Evolutionary conservation across 1,139 yeast species (phyloP).

Genomic region (Taiozyma sp.): DNA sequence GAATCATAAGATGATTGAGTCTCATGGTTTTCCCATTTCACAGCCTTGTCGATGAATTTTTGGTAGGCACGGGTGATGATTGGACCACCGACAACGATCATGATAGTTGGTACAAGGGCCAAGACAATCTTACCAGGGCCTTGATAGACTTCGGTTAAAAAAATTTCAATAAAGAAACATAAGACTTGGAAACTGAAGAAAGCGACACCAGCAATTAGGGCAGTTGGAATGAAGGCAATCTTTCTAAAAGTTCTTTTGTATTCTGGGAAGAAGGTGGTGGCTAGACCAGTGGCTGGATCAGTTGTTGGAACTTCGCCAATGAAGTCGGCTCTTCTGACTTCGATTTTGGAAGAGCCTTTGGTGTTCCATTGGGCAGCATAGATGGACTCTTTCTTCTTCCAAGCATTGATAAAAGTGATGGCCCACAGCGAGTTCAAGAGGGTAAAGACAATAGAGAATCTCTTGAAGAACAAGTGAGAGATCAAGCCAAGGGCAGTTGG

Average conservation of each 20-base stretch:
- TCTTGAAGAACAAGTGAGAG: slow-evolving; percentile 39
- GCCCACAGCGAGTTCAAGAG: slow-evolving; percentile 58
- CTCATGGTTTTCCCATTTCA: slow-evolving; percentile 72
- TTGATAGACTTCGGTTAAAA: slow-evolving; percentile 73
- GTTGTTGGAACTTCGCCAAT: slow-evolving; percentile 31
- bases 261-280: slow-evolving; percentile 31
- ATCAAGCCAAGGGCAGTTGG: slow-evolving; percentile 52
- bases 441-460: slow-evolving; percentile 55
- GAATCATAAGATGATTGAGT: slow-evolving; percentile 46
- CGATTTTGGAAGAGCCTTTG: slow-evolving; percentile 48
- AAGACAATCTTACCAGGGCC: slow-evolving; percentile 69
- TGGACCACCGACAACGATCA: slow-evolving; percentile 67
- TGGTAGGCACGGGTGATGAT: slow-evolving; percentile 58
- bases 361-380: slow-evolving; percentile 60
- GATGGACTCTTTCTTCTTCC: slow-evolving; percentile 52
- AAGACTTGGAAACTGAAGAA: slow-evolving; percentile 61
- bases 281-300: slow-evolving; percentile 31
- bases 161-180: slow-evolving; percentile 78
- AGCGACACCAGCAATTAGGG: slow-evolving; percentile 46
- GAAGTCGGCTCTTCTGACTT: slow-evolving; percentile 41
- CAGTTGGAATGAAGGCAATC: slow-evolving; percentile 63
- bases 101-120: slow-evolving; percentile 67
- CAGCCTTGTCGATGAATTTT: slow-evolving; percentile 40
- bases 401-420: slow-evolving; percentile 44
- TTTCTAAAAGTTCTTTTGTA: slow-evolving; percentile 48